These are phyloP conservation scores for Lipomyces mesembrius DNA, from an alignment of 805 yeast genomes.

Conservation along the genomic window DNA sequence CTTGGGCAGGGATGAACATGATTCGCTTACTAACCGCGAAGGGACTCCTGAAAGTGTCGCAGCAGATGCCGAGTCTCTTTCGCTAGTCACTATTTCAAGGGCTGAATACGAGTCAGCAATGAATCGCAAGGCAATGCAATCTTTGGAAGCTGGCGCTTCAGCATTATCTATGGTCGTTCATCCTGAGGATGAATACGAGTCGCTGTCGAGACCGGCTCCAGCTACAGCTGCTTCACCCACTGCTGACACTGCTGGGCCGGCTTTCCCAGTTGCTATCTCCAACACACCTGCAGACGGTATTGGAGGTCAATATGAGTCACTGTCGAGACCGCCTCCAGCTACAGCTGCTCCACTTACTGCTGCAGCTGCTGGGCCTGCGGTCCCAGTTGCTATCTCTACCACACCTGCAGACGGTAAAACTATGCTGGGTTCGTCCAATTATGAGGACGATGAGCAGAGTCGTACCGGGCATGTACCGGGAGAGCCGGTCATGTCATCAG, in stretches of 20 bases:
- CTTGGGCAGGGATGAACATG: constrained; percentile 38
- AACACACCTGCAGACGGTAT: neutral
- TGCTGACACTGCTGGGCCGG: constrained; percentile 4
- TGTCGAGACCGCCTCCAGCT: constrained; percentile 7
- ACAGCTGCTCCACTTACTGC: neutral
- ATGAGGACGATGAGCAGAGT: neutral
- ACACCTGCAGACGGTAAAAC: neutral
- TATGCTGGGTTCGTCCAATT: neutral
- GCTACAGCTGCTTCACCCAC: neutral
- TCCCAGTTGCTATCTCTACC: neutral
- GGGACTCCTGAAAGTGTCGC: constrained; percentile 14
- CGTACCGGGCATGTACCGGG: neutral
- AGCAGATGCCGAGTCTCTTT: constrained; percentile 8
- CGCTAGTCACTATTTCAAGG: constrained; percentile 1
- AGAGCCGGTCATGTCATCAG: neutral
- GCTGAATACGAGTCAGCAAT: constrained; percentile 23
- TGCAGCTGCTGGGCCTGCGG: neutral
- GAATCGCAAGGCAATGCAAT: constrained; percentile 13
- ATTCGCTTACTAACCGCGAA: constrained; percentile 16
- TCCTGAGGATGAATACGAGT: constrained; percentile 41
- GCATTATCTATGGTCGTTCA: constrained; percentile 15
- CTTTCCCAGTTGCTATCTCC: neutral
- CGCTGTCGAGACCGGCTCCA: constrained; percentile 14
- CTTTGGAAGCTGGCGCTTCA: constrained; percentile 18
- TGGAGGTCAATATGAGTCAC: constrained; percentile 38